Evolutionary conservation across 2,329 filamentous ascomycete species (phyloP).

Genomic region (Hypoxylon sp.): DNA sequence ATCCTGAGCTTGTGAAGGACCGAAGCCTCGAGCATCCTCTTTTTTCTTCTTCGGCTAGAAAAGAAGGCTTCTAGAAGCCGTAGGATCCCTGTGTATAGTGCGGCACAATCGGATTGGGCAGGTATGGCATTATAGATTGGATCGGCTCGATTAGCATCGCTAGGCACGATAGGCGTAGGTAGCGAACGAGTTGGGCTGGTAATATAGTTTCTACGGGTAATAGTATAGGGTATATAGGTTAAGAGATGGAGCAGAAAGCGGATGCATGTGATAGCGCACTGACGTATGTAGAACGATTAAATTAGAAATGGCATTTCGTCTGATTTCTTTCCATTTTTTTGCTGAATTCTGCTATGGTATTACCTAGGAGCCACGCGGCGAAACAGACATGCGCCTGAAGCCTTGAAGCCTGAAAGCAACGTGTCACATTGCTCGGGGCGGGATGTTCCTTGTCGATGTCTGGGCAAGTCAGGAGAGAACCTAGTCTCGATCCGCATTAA

Average conservation of each 20-base stretch:
- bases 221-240: not conserved
- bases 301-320: constrained; percentile 10
- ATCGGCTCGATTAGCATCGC: not conserved
- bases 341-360: not conserved
- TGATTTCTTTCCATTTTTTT: not conserved
- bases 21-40: not conserved
- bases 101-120: not conserved
- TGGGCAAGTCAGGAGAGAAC: constrained; percentile 23
- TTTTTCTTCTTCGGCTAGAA: too few species aligned
- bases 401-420: too few species aligned
- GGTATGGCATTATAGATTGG: not conserved
- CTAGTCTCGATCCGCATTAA: constrained; percentile 27
- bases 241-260: constrained; percentile 1
- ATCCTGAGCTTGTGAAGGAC: not conserved
- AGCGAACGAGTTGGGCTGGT: not conserved
- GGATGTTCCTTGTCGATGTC: constrained; percentile 29
- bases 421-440: constrained; percentile 3
- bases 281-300: constrained; percentile 7
- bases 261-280: constrained; percentile 15
- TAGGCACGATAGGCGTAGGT: not conserved
- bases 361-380: not conserved
- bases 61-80: constrained; percentile 11
- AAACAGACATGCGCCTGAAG: not conserved
- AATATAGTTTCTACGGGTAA: not conserved
- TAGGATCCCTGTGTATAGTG: not conserved